phyloP scores from a whole-genome alignment of 495 filamentous ascomycete genomes.

The Tuber indicum region DNA sequence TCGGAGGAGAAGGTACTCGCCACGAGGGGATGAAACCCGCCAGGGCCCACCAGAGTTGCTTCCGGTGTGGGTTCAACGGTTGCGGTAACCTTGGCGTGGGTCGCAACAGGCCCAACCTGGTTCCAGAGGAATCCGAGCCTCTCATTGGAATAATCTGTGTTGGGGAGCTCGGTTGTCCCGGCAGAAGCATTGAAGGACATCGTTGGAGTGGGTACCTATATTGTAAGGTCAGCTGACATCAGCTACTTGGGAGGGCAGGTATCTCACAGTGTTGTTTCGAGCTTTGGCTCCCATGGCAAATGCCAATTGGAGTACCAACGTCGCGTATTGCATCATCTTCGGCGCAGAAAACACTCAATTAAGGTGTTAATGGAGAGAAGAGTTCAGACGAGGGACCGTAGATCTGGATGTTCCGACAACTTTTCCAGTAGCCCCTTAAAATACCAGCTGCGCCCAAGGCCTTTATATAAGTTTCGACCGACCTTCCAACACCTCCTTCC shows the following conservation, averaged over 20 bases:
- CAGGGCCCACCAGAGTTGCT: constrained; percentile 43
- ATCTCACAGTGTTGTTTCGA: background rate
- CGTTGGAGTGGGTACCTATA: constrained; percentile 31
- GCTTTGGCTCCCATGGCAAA: constrained; percentile 24
- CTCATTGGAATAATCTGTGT: constrained; percentile 46
- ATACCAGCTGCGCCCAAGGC: background rate
- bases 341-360: background rate
- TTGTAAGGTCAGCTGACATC: background rate
- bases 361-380: background rate
- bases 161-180: constrained; percentile 41
- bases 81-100: constrained; percentile 45
- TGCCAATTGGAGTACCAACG: constrained; percentile 18
- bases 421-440: background rate
- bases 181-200: constrained; percentile 45
- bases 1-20: constrained; percentile 34
- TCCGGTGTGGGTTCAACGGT: constrained; percentile 48
- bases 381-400: background rate
- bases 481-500: background rate
- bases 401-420: background rate
- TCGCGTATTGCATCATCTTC: constrained; percentile 26
- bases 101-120: constrained; percentile 45
- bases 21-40: constrained; percentile 44
- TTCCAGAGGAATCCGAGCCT: constrained; percentile 46
- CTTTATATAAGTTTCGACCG: background rate
- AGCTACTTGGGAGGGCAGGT: background rate